phyloP scores from a whole-genome alignment of 2,329 filamentous ascomycete species.

The Ploettnerulaceae sp. region DNA sequence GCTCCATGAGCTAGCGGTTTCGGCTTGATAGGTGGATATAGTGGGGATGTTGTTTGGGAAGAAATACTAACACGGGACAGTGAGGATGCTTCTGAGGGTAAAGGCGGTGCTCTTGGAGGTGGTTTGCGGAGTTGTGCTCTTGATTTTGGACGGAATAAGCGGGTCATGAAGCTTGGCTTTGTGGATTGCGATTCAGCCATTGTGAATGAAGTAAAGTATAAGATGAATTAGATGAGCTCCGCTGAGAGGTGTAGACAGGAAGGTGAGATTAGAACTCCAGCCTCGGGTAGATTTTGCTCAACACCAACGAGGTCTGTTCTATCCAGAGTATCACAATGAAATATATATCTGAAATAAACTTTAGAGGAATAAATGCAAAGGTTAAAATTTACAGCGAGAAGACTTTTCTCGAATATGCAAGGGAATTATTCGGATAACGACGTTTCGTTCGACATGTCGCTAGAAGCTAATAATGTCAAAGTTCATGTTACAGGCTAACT shows the following conservation, averaged over 20 bases:
- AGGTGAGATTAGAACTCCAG: no score
- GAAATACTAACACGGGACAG: background rate
- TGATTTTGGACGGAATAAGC: constrained; percentile 6
- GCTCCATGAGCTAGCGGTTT: constrained; percentile 10
- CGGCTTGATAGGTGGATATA: background rate
- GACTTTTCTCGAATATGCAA: constrained; percentile 1
- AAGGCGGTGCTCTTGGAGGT: background rate
- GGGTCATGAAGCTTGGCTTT: constrained; percentile 1
- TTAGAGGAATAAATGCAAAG: no score
- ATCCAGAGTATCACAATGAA: no score
- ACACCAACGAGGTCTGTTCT: no score
- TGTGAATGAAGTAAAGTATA: background rate
- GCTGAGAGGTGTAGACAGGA: no score
- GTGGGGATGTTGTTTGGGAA: constrained; percentile 1
- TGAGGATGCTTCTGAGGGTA: background rate
- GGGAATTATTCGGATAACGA: background rate
- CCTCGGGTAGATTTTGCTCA: no score
- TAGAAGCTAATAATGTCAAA: constrained; percentile 1
- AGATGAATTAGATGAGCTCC: background rate
- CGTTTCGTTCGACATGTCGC: constrained; percentile 1
- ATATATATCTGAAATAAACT: no score
- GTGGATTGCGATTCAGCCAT: constrained; percentile 3
- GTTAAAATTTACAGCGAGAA: background rate
- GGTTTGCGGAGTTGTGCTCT: background rate
- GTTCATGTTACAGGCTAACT: background rate